A percentile compares a stretch with the other conserved stretches of the same genome.
phyloP scores from a whole-genome alignment of 2,329 filamentous ascomycete species.

The Nemania sp. region DNA sequence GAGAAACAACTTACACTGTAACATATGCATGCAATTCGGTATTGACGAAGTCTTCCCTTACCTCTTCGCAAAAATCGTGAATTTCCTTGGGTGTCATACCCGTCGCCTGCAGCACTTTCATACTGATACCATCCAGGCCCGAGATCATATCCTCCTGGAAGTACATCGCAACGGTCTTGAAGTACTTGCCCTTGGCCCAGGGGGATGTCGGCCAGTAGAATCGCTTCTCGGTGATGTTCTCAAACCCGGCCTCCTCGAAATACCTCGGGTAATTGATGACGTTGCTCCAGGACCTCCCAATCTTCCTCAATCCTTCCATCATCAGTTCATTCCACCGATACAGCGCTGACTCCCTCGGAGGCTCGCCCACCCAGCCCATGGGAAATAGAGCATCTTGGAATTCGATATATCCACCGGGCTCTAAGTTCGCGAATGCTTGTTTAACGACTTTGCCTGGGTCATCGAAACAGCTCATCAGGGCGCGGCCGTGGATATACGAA shows the following conservation, averaged over 20 bases:
- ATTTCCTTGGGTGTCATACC: constrained; percentile 38
- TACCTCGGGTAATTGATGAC: constrained; percentile 35
- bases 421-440: constrained; percentile 48
- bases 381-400: constrained; percentile 40
- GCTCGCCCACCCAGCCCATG: constrained; percentile 37
- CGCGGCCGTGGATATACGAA: constrained; percentile 56
- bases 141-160: constrained; percentile 38
- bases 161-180: constrained; percentile 41
- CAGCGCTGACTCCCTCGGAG: constrained; percentile 38
- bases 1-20: constrained; percentile 34
- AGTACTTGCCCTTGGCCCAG: constrained; percentile 42
- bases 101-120: constrained; percentile 39
- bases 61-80: constrained; percentile 36
- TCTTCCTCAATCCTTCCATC: constrained; percentile 34
- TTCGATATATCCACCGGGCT: constrained; percentile 46
- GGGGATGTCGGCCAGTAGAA: constrained; percentile 42
- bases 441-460: constrained; percentile 52
- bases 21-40: constrained; percentile 41
- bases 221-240: constrained; percentile 36
- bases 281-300: constrained; percentile 38
- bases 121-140: constrained; percentile 39
- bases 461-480: constrained; percentile 53
- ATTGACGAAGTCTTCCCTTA: constrained; percentile 38
- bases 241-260: constrained; percentile 40
- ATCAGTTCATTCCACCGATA: constrained; percentile 41